A percentile compares a stretch with the other conserved stretches of the same genome.
phyloP scores from a whole-genome alignment of 106 monocot species.

The Posidonia australis region DNA sequence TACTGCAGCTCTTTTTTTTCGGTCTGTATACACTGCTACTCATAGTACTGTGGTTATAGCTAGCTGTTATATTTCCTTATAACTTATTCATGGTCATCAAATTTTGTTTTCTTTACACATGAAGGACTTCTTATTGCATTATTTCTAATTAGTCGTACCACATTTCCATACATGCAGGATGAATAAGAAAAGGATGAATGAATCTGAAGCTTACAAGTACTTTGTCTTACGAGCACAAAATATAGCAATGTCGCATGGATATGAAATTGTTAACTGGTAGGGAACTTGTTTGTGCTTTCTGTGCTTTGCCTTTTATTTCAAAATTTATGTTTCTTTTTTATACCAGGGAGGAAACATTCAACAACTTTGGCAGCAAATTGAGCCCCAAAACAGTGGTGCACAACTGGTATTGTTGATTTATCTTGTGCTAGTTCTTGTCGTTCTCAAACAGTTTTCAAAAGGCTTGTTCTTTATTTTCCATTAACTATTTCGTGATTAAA shows the following conservation, averaged over 20 bases:
- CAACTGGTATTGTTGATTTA: conserved; percentile 51
- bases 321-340: conserved; percentile 1
- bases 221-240: conserved; percentile 80
- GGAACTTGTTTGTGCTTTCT: neutral
- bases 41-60: no score
- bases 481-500: no score
- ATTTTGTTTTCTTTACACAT: no score
- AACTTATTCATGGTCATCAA: no score
- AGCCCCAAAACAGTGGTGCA: conserved; percentile 71
- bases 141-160: no score
- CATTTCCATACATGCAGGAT: conserved; percentile 35
- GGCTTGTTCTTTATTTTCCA: neutral
- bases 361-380: conserved; percentile 65
- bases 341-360: conserved; percentile 93
- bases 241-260: conserved; percentile 83
- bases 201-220: conserved; percentile 60
- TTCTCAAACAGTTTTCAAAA: neutral
- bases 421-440: neutral
- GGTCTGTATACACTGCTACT: no score
- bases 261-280: conserved; percentile 72
- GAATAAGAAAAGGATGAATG: conserved; percentile 45
- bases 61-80: no score
- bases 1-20: no score
- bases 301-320: neutral
- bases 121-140: no score